Evolutionary conservation across 192 early-diverging fungal genomes (phyloP).

Genomic region (Backusella tarrabulga): DNA sequence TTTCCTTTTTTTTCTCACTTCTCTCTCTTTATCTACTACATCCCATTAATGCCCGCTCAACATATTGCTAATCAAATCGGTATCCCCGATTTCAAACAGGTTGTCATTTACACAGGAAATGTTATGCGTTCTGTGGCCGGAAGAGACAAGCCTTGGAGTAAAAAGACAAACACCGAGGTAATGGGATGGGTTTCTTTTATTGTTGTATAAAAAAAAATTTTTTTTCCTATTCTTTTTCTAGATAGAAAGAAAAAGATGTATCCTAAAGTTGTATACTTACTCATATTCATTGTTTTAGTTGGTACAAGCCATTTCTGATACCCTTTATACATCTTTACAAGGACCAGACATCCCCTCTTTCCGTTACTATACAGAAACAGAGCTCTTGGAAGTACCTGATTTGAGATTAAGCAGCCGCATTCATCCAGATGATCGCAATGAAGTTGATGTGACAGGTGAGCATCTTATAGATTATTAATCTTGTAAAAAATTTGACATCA

Average conservation of each 20-base stretch:
- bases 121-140: slow-evolving; percentile 46
- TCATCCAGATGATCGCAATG: slow-evolving; percentile 22
- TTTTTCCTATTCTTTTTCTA: not conserved
- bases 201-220: not conserved
- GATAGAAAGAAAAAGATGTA: not conserved
- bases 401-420: slow-evolving; percentile 41
- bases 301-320: slow-evolving; percentile 45
- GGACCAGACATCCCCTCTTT: slow-evolving; percentile 35
- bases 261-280: not conserved
- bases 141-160: slow-evolving; percentile 34
- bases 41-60: slow-evolving; percentile 20
- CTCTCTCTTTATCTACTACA: not conserved
- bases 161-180: slow-evolving; percentile 54
- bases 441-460: slow-evolving; percentile 31
- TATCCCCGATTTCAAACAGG: slow-evolving; percentile 37
- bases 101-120: slow-evolving; percentile 53
- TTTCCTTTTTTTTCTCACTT: not conserved
- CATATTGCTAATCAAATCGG: slow-evolving; percentile 4
- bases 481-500: slow-evolving; percentile 8
- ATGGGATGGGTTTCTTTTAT: not conserved
- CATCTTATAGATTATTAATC: not conserved
- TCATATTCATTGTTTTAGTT: slow-evolving; percentile 31
- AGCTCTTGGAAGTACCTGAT: slow-evolving; percentile 42
- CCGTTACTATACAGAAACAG: slow-evolving; percentile 37
- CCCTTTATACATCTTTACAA: slow-evolving; percentile 39